Conservation (phyloP, 306 rosid species). For the Quercus mongolica region DNA sequence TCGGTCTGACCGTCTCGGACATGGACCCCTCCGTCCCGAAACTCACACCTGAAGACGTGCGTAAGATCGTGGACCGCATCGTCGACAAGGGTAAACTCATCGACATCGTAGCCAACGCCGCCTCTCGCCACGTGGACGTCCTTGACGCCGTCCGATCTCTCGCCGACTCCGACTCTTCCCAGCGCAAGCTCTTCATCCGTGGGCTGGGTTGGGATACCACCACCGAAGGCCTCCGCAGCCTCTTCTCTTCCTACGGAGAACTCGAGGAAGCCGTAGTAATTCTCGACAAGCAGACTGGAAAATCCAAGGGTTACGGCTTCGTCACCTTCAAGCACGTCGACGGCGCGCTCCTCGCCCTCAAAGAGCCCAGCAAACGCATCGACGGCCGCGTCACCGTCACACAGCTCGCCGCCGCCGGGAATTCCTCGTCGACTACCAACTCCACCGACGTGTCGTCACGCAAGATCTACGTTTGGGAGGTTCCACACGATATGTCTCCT, state of each 20-base stretch:
- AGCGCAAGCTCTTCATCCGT: constrained; percentile 90
- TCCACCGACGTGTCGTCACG: constrained; percentile 47
- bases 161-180: constrained; percentile 72
- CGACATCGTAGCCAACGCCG: constrained; percentile 70
- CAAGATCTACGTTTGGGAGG: constrained; percentile 89
- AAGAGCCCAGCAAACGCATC: constrained; percentile 94
- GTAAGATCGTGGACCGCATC: constrained; percentile 76
- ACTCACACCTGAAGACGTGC: constrained; percentile 64
- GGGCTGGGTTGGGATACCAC: constrained; percentile 98
- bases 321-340: constrained; percentile 87
- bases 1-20: constrained; percentile 8
- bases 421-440: constrained; percentile 33
- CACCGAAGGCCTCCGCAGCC: constrained; percentile 79
- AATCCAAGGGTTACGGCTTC: constrained; percentile 85
- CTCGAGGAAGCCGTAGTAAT: constrained; percentile 94
- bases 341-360: constrained; percentile 77
- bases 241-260: constrained; percentile 86
- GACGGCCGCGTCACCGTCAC: constrained; percentile 98
- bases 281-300: constrained; percentile 77
- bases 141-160: constrained; percentile 67
- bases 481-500: constrained; percentile 77
- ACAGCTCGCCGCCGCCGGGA: constrained; percentile 85
- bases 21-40: constrained; percentile 3
- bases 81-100: constrained; percentile 68
- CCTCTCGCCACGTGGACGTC: constrained; percentile 64